A percentile compares a stretch with the other conserved stretches of the same genome.
Evolutionary conservation across 176 grass and related monocot genomes (phyloP).

Genomic region (Hordeum marinum): DNA sequence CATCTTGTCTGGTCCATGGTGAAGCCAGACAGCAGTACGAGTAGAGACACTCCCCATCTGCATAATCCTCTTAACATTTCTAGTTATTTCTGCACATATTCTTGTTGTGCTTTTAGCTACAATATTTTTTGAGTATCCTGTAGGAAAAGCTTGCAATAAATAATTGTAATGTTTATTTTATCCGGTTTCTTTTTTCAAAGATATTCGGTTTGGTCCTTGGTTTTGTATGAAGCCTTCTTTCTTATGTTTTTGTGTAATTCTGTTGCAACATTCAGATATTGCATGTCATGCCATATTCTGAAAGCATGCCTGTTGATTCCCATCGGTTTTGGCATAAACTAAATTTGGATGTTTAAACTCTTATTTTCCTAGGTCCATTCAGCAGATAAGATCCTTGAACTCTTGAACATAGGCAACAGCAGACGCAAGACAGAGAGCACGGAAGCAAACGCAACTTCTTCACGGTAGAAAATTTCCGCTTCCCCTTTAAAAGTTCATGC

Average conservation of each 20-base stretch:
- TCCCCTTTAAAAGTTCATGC: not conserved
- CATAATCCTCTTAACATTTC: too few species aligned
- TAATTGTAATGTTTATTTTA: not conserved
- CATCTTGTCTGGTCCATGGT: too few species aligned
- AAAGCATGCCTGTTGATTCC: not conserved
- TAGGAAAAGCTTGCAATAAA: not conserved
- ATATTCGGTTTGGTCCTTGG: not conserved
- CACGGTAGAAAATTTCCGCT: conserved; percentile 58
- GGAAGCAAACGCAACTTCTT: conserved; percentile 92
- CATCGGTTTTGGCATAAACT: not conserved
- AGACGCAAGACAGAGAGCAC: conserved; percentile 98
- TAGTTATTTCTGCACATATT: not conserved
- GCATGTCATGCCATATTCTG: not conserved
- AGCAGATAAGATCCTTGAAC: conserved; percentile 97
- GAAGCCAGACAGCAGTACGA: too few species aligned
- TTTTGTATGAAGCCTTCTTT: not conserved
- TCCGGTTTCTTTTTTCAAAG: not conserved
- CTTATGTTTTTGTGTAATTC: not conserved
- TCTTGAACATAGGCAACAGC: conserved; percentile 93
- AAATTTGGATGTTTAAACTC: not conserved
- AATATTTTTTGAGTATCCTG: not conserved
- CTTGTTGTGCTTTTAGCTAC: not conserved
- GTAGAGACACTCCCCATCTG: too few species aligned
- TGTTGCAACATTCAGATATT: not conserved
- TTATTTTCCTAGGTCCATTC: conserved; percentile 72